Evolutionary conservation across 2,329 filamentous ascomycete species (phyloP), one percentile per base, ranked within the genome.

Genomic region (Ophiostoma quercus): DNA sequence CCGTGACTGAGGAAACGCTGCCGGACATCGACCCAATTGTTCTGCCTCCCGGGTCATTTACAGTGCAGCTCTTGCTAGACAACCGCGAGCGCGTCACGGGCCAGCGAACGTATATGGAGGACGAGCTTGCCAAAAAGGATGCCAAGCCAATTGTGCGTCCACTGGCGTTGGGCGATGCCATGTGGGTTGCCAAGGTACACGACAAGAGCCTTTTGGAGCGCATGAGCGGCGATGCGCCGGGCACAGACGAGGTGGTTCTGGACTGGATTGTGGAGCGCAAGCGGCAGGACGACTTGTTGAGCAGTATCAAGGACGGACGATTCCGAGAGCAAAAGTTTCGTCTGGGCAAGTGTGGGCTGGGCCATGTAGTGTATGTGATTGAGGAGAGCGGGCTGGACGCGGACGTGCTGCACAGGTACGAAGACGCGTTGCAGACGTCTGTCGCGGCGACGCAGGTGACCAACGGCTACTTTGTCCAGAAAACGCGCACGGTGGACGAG

Each of bases 281-380:
- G 77, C 84, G 92, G 9, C 84, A 94, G 0, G 91, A 94, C 75
- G 92, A 95, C 77, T 80, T 95, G 66, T 84, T 94, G n/a, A 82
- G 84, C 67, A 93, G 90, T 72, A 92, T 95, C 79, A 92, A 91
- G 77, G 92, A 94, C 72, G 90, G 91, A 0, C 87, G 92, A 2
- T 94, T 93, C 74, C 89, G 90, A 74, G 92, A 95, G 77, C 92
- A 95, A 76, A 94, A 95, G 76, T 94, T 93, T 76, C 88, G 92
- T 0, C 83, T 94, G 12, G 85, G 85, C 69, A 87, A 87, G 68
- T 91, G 87, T 0, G 91, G 91, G 0, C 82, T 92, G n/a, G 87
- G 86, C 71, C 90, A 93, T 74, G 89, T 94, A 16, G 84, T 92
- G 51, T 95, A 94, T 75, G 83, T 95, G 32, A 84, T 95, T 69